Evolutionary conservation across 495 filamentous ascomycete genomes (phyloP), one percentile per base, ranked within the genome.

Genomic region (Friedmanniomyces endolithicus): DNA sequence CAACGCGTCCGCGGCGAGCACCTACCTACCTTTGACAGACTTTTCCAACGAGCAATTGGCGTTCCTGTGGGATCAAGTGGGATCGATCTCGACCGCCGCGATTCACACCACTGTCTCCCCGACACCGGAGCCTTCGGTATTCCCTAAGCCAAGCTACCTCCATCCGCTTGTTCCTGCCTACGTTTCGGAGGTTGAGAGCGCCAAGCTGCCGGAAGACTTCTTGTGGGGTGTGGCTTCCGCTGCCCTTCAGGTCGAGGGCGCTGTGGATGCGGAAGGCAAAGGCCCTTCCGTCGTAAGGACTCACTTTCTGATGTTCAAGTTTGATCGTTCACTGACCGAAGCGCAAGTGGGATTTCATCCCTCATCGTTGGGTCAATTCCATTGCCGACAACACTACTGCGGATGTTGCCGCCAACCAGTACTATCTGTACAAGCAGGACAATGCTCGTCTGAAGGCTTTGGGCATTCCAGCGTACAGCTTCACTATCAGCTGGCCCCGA

Each of bases 41-140:
- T 74, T 72, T 58, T 71, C 70, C 11, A 64, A 74, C 44, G 63
- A 69, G 48, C 65, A 64, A n/a, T 52, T 74, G 9, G 64, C 51
- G 7, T 67, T 69, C 34, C 66, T 73, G 25, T 74, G 71, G 72
- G 65, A 73, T 46, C 70, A 72, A 52, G 64, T 52, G 17, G 72
- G 72, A 1, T 67, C 70, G 8, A 56, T 74, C 19, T 58, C 65
- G 37, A 68, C 63, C 39, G 71, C 72, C 17, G 59, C 72, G 9
- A 65, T 75, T 45, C 73, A 67, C 34, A 70, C 63, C 2, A 73
- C 72, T 6, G 67, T 71, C 23, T 52, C 60, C 11, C 71, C 72
- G 14, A 75, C 72, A n/a, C 67, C 72, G n/a, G 71, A 72, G 56
- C 66, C 72, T 14, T 60, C 68, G 19, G 52, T 49, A 6, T 71